A percentile compares a stretch with the other conserved stretches of the same genome.
Evolutionary conservation across 1,139 yeast species (phyloP).

Genomic region (Yamadazyma buinensis): DNA sequence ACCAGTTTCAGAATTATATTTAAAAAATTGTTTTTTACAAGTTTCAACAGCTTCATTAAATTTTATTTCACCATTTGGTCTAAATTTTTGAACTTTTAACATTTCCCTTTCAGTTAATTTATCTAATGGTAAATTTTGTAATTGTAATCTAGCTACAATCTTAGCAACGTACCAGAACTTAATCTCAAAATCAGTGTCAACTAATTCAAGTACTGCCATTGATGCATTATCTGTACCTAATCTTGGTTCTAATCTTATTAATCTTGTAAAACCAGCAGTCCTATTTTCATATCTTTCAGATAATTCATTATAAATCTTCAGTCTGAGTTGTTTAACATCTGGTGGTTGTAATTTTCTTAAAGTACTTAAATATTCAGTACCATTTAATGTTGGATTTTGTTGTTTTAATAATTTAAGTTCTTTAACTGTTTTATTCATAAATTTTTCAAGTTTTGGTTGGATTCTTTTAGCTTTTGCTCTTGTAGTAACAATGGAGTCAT

Average conservation of each 20-base stretch:
- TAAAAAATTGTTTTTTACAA: constrained; percentile 58
- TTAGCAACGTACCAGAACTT: constrained; percentile 76
- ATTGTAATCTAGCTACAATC: constrained; percentile 72
- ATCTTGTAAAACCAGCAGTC: constrained; percentile 81
- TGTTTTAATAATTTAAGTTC: constrained; percentile 16
- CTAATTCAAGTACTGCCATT: constrained; percentile 83
- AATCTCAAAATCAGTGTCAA: constrained; percentile 71
- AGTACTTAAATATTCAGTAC: constrained; percentile 19
- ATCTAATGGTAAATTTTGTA: constrained; percentile 62
- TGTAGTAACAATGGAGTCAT: constrained; percentile 44
- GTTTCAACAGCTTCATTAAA: constrained; percentile 64
- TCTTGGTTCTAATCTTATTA: constrained; percentile 80
- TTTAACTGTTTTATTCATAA: constrained; percentile 30
- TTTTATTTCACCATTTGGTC: constrained; percentile 47
- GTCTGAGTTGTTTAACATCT: constrained; percentile 35
- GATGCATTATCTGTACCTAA: constrained; percentile 86
- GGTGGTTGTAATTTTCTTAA: constrained; percentile 40
- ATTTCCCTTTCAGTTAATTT: constrained; percentile 57
- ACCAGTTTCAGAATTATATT: constrained; percentile 24
- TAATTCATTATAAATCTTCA: constrained; percentile 65
- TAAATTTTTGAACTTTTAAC: constrained; percentile 42
- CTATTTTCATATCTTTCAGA: constrained; percentile 61
- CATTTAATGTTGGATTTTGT: constrained; percentile 18
- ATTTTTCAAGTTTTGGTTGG: constrained; percentile 41
- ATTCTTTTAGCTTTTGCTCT: constrained; percentile 46